Evolutionary conservation across 2,329 filamentous ascomycete genomes (phyloP).

Genomic region (Cytospora piceicola): DNA sequence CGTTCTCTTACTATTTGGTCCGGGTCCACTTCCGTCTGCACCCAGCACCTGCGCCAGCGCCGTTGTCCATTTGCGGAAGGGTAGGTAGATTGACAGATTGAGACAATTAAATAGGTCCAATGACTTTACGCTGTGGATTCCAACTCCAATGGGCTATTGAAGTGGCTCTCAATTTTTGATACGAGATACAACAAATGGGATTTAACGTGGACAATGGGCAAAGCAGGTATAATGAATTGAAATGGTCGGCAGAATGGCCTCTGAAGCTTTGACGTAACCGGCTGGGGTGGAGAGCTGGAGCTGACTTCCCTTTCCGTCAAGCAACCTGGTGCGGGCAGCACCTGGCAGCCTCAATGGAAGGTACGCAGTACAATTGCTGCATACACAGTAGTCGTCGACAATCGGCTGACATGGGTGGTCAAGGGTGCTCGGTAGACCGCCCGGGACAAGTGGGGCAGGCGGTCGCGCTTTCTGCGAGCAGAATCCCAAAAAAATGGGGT

Average conservation of each 20-base stretch:
- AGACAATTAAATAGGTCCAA: background rate
- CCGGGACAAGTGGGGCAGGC: constrained; percentile 20
- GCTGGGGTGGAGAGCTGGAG: constrained; percentile 1
- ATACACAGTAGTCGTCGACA: no score
- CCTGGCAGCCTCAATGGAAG: background rate
- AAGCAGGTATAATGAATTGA: background rate
- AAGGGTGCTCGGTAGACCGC: constrained; percentile 1
- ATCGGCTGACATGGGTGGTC: background rate
- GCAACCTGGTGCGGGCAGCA: background rate
- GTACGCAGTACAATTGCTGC: background rate
- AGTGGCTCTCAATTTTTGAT: background rate
- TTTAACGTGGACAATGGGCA: background rate
- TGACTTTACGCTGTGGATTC: background rate
- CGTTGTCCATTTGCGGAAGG: constrained; percentile 22
- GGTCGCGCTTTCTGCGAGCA: constrained; percentile 29
- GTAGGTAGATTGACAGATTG: constrained; percentile 1
- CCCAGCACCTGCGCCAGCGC: constrained; percentile 2
- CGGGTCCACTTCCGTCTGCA: constrained; percentile 14
- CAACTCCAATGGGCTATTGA: background rate
- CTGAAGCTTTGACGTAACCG: constrained; percentile 1
- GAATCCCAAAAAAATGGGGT: constrained; percentile 15
- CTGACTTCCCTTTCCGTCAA: constrained; percentile 1
- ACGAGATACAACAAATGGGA: background rate
- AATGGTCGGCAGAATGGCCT: background rate
- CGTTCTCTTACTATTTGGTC: constrained; percentile 17